Evolutionary conservation across 345 rosid genomes (phyloP).

Genomic region (Salix caprea): DNA sequence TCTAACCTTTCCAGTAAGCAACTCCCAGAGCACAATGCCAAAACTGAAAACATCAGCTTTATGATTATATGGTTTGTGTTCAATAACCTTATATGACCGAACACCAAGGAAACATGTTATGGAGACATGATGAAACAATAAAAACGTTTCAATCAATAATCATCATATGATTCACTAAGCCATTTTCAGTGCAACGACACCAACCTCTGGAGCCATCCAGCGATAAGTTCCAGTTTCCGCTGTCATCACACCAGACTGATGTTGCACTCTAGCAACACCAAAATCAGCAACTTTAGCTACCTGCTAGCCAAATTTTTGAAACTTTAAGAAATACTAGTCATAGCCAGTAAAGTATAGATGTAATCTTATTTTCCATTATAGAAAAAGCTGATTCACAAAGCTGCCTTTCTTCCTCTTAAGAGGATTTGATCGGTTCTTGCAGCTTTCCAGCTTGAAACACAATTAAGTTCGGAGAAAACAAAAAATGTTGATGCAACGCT

Average conservation of each 20-base stretch:
- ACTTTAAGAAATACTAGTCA: slow-evolving; percentile 7
- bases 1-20: slow-evolving; percentile 55
- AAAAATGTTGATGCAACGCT: not conserved
- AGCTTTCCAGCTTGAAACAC: not conserved
- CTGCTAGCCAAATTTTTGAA: slow-evolving; percentile 25
- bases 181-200: slow-evolving; percentile 4
- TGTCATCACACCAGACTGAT: slow-evolving; percentile 62
- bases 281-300: slow-evolving; percentile 69
- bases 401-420: not conserved
- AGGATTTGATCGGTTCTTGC: not conserved
- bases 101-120: slow-evolving; percentile 22
- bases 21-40: slow-evolving; percentile 61
- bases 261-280: slow-evolving; percentile 67
- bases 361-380: not conserved
- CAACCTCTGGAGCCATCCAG: slow-evolving; percentile 88
- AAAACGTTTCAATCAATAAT: not conserved
- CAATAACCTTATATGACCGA: slow-evolving; percentile 51
- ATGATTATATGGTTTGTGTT: slow-evolving; percentile 54
- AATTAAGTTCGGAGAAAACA: not conserved
- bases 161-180: not conserved
- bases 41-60: slow-evolving; percentile 69
- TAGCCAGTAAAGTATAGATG: slow-evolving; percentile 1
- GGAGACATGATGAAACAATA: slow-evolving; percentile 1
- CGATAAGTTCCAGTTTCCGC: slow-evolving; percentile 78
- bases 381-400: slow-evolving; percentile 2